Evolutionary conservation across 345 rosid genomes (phyloP), one percentile per base, ranked within the genome.

Genomic region (Leavenworthia alabamica): DNA sequence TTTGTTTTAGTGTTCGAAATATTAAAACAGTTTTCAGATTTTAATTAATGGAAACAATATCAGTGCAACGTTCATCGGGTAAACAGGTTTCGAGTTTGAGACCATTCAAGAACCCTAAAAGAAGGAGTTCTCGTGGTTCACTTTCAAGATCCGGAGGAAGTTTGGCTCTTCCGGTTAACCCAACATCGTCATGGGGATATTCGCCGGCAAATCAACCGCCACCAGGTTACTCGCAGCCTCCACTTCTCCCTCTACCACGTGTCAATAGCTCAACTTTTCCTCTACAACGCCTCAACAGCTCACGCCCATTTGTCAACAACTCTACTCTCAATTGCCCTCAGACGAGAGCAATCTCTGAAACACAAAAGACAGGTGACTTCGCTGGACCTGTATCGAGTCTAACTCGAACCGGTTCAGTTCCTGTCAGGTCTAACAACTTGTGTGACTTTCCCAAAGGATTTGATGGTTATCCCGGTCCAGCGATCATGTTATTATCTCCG

Each of bases 191-290:
- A 15, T 57, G 70, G 60, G 55, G 60, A 8, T 41, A 56, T 39
- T 67, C 44, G 0, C 67, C 68, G 22, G 37, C 37, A 13, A 26
- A 69, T 22, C 79, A 80, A 33, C 77, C 81, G 2, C 76, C 54
- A 12, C 48, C 72, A 11, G 6, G 43, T 15, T 50, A 58, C 75
- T 64, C 75, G 3, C 83, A 71, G 15, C 95, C 90, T 10, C 90
- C 84, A 49, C 88, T 84, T 41, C 88, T 83, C 60, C 95, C 90
- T 59, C 82, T 81, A 14, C 90, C 90, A 10, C 45, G 66, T 17
- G 78, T 56, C 8, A 66, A 76, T 20, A 77, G 37, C 58, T 71
- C 84, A 42, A 51, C 73, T 24, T 73, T 75, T 17, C 72, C 54
- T 67, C 81, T 17, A 23, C 82, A 60, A 75, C 73, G 65, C 20